These are phyloP conservation scores for Penicillium sp. DNA, from an alignment of 2,329 filamentous ascomycete genomes.

Conservation along the genomic window DNA sequence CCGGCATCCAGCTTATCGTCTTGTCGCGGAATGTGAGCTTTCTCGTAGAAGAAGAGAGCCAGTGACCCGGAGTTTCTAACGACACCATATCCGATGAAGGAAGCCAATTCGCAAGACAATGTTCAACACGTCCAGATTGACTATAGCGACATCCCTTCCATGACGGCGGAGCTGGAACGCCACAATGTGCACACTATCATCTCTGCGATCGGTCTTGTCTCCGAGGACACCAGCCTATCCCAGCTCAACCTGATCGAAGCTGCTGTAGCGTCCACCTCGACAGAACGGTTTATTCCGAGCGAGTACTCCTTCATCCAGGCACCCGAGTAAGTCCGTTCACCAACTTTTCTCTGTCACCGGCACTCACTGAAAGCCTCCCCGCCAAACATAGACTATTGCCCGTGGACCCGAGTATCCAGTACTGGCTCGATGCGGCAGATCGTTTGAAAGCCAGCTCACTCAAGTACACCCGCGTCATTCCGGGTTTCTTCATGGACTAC, in stretches of 20 bases:
- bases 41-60: neutral
- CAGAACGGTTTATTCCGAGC: slow-evolving; percentile 48
- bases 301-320: slow-evolving; percentile 43
- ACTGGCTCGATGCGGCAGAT: slow-evolving; percentile 30
- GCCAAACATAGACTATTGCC: slow-evolving; percentile 23
- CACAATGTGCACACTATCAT: slow-evolving; percentile 50
- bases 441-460: slow-evolving; percentile 37
- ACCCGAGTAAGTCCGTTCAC: slow-evolving; percentile 27
- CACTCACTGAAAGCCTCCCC: neutral
- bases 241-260: slow-evolving; percentile 51
- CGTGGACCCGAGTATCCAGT: slow-evolving; percentile 34
- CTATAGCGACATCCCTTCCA: slow-evolving; percentile 34
- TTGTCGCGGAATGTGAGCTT: slow-evolving; percentile 44
- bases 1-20: slow-evolving; percentile 43
- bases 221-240: slow-evolving; percentile 29
- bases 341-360: neutral
- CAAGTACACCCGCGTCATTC: slow-evolving; percentile 42
- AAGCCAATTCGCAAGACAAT: slow-evolving; percentile 6
- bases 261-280: slow-evolving; percentile 40
- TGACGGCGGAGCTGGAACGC: slow-evolving; percentile 32
- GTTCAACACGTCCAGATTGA: slow-evolving; percentile 30
- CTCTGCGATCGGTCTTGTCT: slow-evolving; percentile 42
- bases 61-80: neutral
- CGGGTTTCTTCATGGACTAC: slow-evolving; percentile 52
- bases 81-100: neutral